Base-by-base conservation (phyloP, 345 rosid species). In the Gossypium stocksii region DNA sequence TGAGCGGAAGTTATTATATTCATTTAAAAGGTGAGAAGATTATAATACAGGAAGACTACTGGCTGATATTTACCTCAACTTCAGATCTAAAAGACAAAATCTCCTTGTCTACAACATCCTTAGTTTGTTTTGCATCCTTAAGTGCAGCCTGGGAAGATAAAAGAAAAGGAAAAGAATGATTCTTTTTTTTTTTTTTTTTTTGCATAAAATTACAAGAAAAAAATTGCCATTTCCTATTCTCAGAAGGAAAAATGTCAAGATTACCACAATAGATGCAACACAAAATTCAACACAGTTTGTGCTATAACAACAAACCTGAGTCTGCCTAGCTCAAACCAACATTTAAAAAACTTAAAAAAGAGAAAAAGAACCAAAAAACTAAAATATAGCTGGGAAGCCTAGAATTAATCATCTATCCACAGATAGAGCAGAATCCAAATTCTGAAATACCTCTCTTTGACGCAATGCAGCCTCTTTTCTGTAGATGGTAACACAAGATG, bases 381-480 rank as follows among this genome's bases (percentile, higher is more conserved):
- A 34, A 22, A 67, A 46, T 46, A 67, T 9, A 67, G 38, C 41
- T 2, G 12, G 12, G 13, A 45, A 46, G 38, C 38, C 38, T 22
- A 67, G 20, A 49, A 72, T 48, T 15, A 60, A 60, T 20, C 19
- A 68, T 66, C 73, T 54, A 34, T 56, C 60, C 65, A 61, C 43
- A 44, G 51, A 60, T 14, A 1, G 71, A 46, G 27, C 38, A 79
- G 49, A 63, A n/a, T 5, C 9, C n/a, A 76, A 63, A 27, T 44
- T 67, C 53, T 45, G 41, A 17, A 41, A 45, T 84, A 95, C 99
- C 98, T 95, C 99, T 87, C 97, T 88, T 77, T 91, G 98, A 61
- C 94, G 97, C 82, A 93, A 82, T 74, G 94, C 89, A 75, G 97
- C 99, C 85, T 95, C 99, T 81, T 95, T 95, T 80, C 99, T 95